Evolutionary conservation across 306 rosid species (phyloP), one percentile per base, ranked within the genome.

Genomic region (Astragalus membranaceus): DNA sequence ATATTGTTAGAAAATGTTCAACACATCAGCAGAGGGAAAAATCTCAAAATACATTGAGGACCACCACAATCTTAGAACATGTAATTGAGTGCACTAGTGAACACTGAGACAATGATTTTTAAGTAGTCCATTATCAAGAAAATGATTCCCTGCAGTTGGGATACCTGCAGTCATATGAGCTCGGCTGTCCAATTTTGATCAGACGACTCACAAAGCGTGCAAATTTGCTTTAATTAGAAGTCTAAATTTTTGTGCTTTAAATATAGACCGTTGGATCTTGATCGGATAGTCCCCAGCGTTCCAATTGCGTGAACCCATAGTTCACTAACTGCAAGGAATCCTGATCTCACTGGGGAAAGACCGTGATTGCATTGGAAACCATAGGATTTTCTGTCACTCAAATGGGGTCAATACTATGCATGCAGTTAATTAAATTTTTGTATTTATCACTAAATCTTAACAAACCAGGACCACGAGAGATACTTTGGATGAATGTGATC

Each of bases 381-480:
- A 60, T 17, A 16, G 14, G 42, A 44, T 66, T 61, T 71, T 57
- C 8, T 55, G 71, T 64, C 14, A 47, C 50, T 48, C 48, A 65
- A 54, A 65, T 43, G 73, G 50, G 60, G 41, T 36, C 32, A 49
- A 46, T 36, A 41, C 37, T 74, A 17, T 37, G 23, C 14, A 57
- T 36, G 26, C 26, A 76, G 20, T 46, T 13, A 57, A 61, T 20
- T 43, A 43, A 36, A 36, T 10, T 46, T 46, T 23, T 73, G 30
- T 10, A 67, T 54, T 13, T 8, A 64, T 42, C 67, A 13, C 56
- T 44, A 15, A 41, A 59, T 35, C 58, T 30, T 37, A 49, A 51
- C 53, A 59, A 58, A 35, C 53, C 20, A 68, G 67, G 75, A 68
- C 82, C 80, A 71, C 58, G 11, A 37, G 23, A 69, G 36, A 64